These are phyloP conservation scores for Eucalyptus curtisii DNA, from an alignment of 345 rosid genomes.

Conservation along the genomic window DNA sequence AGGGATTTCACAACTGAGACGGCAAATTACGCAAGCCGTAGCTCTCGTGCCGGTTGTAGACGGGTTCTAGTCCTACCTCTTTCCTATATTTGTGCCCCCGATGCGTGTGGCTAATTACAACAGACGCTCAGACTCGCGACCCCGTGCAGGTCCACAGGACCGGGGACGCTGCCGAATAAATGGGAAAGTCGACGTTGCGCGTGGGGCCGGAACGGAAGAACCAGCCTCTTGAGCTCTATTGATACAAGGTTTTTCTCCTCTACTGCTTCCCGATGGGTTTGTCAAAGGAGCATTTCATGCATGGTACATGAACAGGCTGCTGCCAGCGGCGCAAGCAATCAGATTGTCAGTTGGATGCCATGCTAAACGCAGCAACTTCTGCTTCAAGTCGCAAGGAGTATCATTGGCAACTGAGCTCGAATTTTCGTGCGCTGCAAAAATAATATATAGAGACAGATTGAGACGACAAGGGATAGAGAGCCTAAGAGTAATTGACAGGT, in stretches of 20 bases:
- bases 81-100: not conserved
- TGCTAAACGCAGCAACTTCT: slow-evolving; percentile 42
- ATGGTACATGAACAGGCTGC: slow-evolving; percentile 43
- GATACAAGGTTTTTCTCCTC: not conserved
- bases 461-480: not conserved
- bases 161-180: not conserved
- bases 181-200: not conserved
- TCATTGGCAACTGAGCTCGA: slow-evolving; percentile 9
- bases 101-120: not conserved
- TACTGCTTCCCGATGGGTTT: not conserved
- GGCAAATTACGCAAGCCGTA: not conserved
- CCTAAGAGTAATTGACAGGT: not conserved
- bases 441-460: not conserved
- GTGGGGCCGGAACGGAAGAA: not conserved
- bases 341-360: slow-evolving; percentile 50
- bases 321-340: slow-evolving; percentile 50
- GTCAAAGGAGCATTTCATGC: slow-evolving; percentile 9
- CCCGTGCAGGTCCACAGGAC: not conserved
- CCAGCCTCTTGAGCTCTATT: not conserved
- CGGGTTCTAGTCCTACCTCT: not conserved
- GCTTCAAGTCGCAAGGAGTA: slow-evolving; percentile 9
- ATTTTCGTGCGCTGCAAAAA: slow-evolving; percentile 20
- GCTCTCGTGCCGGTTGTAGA: not conserved
- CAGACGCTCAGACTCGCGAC: not conserved
- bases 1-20: not conserved